phyloP scores from a whole-genome alignment of 257 asterid genomes.

The Penstemon davidsonii region DNA sequence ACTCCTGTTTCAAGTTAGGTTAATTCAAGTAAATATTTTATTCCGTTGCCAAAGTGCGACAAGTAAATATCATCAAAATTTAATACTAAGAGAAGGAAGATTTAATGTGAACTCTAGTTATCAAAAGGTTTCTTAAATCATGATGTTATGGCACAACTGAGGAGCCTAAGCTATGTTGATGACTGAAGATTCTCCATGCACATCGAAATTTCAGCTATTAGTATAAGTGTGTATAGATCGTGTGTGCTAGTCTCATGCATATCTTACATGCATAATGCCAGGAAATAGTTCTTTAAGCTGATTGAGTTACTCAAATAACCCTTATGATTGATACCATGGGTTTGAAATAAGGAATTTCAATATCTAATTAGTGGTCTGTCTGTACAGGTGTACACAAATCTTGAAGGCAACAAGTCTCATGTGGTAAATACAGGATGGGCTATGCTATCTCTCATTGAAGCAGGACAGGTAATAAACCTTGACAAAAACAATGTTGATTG shows the following conservation, averaged over 20 bases:
- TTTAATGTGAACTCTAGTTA: neutral
- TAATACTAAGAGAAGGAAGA: neutral
- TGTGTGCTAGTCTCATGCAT: neutral
- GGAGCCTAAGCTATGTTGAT: neutral
- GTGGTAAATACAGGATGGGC: slow-evolving; percentile 95
- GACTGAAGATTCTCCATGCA: neutral
- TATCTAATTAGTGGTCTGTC: slow-evolving; percentile 25
- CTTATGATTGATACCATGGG: neutral
- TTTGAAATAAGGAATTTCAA: slow-evolving; percentile 4
- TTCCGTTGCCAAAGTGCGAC: neutral
- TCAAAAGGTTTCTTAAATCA: neutral
- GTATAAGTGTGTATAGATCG: neutral
- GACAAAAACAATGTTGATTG: neutral
- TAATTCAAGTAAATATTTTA: neutral
- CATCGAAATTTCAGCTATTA: neutral
- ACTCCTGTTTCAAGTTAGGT: neutral
- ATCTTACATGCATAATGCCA: slow-evolving; percentile 8
- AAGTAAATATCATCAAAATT: neutral
- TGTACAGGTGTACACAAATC: slow-evolving; percentile 75
- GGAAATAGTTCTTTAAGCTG: neutral
- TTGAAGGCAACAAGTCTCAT: slow-evolving; percentile 82
- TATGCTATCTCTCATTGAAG: slow-evolving; percentile 75
- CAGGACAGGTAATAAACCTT: slow-evolving; percentile 71
- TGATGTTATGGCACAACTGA: neutral
- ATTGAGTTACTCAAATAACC: slow-evolving; percentile 15